phyloP scores from a whole-genome alignment of 192 early-diverging fungal species.

The Oehlia diaphana region DNA sequence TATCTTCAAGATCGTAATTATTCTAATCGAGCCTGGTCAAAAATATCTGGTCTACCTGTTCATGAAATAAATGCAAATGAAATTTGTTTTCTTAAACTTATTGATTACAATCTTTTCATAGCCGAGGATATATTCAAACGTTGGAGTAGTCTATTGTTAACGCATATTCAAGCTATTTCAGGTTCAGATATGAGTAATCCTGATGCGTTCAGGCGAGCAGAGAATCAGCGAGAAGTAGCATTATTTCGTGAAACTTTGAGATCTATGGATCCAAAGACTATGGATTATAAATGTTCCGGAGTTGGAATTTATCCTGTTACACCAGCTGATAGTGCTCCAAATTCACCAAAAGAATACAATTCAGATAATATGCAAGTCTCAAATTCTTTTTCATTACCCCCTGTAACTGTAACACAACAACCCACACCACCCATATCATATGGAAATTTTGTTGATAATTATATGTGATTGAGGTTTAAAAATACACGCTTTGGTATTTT shows the following conservation, averaged over 20 bases:
- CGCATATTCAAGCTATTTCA: slow-evolving; percentile 38
- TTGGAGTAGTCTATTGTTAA: slow-evolving; percentile 53
- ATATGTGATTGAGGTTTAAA: background rate
- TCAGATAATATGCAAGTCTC: background rate
- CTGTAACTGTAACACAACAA: background rate
- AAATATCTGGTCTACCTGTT: slow-evolving; percentile 77
- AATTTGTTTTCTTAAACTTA: slow-evolving; percentile 69
- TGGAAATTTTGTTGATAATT: background rate
- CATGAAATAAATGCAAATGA: slow-evolving; percentile 81
- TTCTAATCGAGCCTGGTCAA: slow-evolving; percentile 85
- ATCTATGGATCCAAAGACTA: slow-evolving; percentile 21
- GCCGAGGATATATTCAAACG: slow-evolving; percentile 50
- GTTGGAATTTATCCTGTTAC: background rate
- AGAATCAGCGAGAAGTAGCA: slow-evolving; percentile 23
- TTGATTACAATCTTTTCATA: slow-evolving; percentile 80
- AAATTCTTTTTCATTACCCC: background rate
- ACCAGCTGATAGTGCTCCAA: background rate
- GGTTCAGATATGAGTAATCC: slow-evolving; percentile 18
- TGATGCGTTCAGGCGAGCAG: slow-evolving; percentile 18
- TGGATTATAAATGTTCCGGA: background rate
- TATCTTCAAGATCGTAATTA: slow-evolving; percentile 86
- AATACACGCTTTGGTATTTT: no score
- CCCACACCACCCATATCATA: background rate
- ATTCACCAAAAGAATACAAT: background rate
- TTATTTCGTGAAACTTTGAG: slow-evolving; percentile 18